These are phyloP conservation scores for Saccharum spontaneum DNA, from an alignment of 176 grass and related monocot genomes.

Conservation along the genomic window DNA sequence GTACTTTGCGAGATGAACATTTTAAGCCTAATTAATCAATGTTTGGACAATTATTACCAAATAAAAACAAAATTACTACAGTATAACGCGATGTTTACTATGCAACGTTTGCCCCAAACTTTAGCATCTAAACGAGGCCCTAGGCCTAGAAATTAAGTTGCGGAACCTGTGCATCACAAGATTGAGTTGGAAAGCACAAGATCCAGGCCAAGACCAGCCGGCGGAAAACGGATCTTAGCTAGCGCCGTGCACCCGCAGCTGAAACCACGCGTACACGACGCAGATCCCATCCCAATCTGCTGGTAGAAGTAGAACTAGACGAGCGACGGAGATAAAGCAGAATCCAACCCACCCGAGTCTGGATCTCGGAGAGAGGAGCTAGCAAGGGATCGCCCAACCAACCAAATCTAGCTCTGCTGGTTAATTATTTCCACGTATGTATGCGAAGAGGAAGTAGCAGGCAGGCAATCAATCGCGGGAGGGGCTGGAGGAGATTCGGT, in stretches of 20 bases:
- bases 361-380: not conserved
- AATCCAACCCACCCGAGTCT: not conserved
- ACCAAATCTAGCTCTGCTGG: not conserved
- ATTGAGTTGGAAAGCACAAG: not conserved
- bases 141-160: not conserved
- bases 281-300: constrained; percentile 13
- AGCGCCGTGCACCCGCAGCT: not conserved
- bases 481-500: not conserved
- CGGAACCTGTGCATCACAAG: not conserved
- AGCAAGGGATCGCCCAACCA: not conserved
- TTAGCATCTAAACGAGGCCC: too few relatives aligned
- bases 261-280: not conserved
- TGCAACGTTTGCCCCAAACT: too few relatives aligned
- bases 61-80: too few relatives aligned
- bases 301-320: not conserved
- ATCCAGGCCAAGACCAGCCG: not conserved
- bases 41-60: too few relatives aligned
- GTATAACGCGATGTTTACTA: too few relatives aligned
- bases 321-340: not conserved
- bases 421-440: not conserved
- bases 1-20: too few relatives aligned
- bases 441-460: not conserved
- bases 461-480: not conserved
- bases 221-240: constrained; percentile 24
- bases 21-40: too few relatives aligned